Percentiles rank a stretch among this genome's conserved stretches.
Evolutionary conservation across 495 filamentous ascomycete genomes (phyloP).

Genomic region (Aspergillus cristatus): DNA sequence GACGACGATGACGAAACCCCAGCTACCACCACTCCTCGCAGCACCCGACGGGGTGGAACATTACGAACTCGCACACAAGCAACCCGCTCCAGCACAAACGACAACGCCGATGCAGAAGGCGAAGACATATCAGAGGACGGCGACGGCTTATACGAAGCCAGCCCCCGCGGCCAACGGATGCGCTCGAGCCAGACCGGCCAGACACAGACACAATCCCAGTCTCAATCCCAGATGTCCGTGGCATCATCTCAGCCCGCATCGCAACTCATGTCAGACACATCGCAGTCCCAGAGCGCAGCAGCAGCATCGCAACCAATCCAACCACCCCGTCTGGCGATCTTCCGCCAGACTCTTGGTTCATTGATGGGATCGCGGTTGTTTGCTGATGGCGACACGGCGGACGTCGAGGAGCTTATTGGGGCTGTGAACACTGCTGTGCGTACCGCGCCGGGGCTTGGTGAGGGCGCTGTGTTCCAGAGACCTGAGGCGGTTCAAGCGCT

Average conservation of each 20-base stretch:
- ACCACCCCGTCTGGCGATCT: conserved; percentile 55
- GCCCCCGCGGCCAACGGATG: conserved; percentile 42
- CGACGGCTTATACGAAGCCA: conserved; percentile 48
- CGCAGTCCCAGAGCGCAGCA: conserved; percentile 23
- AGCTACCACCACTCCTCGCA: conserved; percentile 26
- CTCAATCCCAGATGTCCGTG: conserved; percentile 52
- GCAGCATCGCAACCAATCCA: conserved; percentile 40
- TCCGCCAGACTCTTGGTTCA: conserved; percentile 71
- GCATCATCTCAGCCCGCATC: conserved; percentile 62
- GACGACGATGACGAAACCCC: conserved; percentile 27
- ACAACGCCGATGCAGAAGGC: conserved; percentile 25
- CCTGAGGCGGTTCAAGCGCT: conserved; percentile 70
- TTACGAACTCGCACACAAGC: conserved; percentile 44
- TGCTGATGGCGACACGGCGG: conserved; percentile 60
- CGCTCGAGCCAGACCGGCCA: conserved; percentile 23
- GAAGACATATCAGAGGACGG: conserved; percentile 36
- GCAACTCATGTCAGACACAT: conserved; percentile 47
- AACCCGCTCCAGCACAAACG: conserved; percentile 32
- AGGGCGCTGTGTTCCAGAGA: conserved; percentile 48
- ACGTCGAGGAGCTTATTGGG: conserved; percentile 62
- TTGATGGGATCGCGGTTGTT: conserved; percentile 74
- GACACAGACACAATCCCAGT: conserved; percentile 10
- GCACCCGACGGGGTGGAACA: conserved; percentile 29
- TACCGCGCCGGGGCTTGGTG: conserved; percentile 20
- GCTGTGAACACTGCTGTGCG: conserved; percentile 69